Evolutionary conservation across 305 asterid genomes (phyloP), one percentile per base, ranked within the genome.

Genomic region (Fraxinus floribunda): DNA sequence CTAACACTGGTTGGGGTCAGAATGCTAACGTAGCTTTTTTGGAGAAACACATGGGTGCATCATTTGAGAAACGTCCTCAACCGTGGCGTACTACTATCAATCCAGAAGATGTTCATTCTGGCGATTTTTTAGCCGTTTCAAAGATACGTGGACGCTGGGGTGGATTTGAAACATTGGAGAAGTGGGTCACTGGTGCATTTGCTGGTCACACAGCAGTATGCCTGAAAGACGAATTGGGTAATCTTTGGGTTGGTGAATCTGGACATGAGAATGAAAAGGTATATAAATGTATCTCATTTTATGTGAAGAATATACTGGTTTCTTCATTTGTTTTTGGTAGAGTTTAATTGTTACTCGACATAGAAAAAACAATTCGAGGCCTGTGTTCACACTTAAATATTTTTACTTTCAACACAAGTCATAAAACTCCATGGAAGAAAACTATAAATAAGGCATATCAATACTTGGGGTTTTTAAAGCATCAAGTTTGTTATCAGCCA

Each of bases 81-180:
- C 97, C 97, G 7, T 92, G 90, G 91, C 89, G 78, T 76, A 85
- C 95, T 22, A 87, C 87, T 15, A 91, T 93, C 82, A 86, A 94
- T 68, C 99, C 99, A 0, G 86, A 86, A 62, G 99, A 95, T 82
- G 95, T 95, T 84, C 94, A 95, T 79, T 85, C 94, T 75, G 99
- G 99, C 52, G 99, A 95, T 88, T 95, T 95, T 85, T 88, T 95
- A 80, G 97, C 99, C 16, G 91, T 95, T 79, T 95, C 99, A 32
- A 95, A 95, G 89, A 94, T 95, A 81, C 98, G 98, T 84, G 98
- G 98, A 80, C 94, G 98, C 49, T 96, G 98, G 99, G 99, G 99
- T 80, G 99, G 99, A 81, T 96, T 96, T 87, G 99, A 96, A 92
- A 96, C 99, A 5, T 94, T 96, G 83, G 99, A 96, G 89, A 96